A percentile compares a stretch with the other conserved stretches of the same genome.
These are phyloP conservation scores for Sanghuangporus baumii DNA, from an alignment of 1,284 basidiomycete genomes.

Conservation along the genomic window DNA sequence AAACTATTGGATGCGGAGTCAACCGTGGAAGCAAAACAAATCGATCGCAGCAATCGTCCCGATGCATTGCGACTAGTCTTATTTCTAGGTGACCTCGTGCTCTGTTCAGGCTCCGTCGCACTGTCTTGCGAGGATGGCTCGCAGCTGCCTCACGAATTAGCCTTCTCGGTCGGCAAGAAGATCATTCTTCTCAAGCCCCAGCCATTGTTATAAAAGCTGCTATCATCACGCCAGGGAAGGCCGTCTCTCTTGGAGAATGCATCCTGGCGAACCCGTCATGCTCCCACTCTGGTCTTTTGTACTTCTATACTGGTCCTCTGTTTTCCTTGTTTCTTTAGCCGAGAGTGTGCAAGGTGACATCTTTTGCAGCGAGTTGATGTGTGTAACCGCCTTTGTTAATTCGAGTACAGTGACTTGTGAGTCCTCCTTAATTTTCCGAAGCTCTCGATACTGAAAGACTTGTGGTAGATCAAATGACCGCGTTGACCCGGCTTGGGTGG, in stretches of 20 bases:
- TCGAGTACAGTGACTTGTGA: constrained; percentile 39
- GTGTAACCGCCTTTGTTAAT: constrained; percentile 40
- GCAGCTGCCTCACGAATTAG: constrained; percentile 3
- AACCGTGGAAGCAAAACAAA: background rate
- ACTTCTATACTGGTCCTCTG: background rate
- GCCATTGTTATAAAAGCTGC: background rate
- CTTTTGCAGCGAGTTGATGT: constrained; percentile 38
- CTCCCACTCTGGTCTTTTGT: background rate
- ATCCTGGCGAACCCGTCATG: background rate
- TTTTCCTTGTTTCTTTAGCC: background rate
- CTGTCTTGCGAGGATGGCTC: background rate
- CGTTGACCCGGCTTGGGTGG: constrained; percentile 44
- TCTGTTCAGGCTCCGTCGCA: background rate
- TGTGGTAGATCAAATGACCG: constrained; percentile 40
- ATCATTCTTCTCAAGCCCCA: background rate
- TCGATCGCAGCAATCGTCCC: background rate
- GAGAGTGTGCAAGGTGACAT: constrained; percentile 34
- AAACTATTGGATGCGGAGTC: background rate
- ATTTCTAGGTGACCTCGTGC: background rate
- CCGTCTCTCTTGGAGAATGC: background rate
- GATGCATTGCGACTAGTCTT: background rate
- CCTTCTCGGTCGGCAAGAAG: background rate
- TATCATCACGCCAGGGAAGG: background rate
- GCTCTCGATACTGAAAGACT: background rate
- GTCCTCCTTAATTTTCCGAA: constrained; percentile 18